Evolutionary conservation across 345 rosid genomes (phyloP), one percentile per base, ranked within the genome.

Genomic region (thale cress (Arabidopsis thaliana)): DNA sequence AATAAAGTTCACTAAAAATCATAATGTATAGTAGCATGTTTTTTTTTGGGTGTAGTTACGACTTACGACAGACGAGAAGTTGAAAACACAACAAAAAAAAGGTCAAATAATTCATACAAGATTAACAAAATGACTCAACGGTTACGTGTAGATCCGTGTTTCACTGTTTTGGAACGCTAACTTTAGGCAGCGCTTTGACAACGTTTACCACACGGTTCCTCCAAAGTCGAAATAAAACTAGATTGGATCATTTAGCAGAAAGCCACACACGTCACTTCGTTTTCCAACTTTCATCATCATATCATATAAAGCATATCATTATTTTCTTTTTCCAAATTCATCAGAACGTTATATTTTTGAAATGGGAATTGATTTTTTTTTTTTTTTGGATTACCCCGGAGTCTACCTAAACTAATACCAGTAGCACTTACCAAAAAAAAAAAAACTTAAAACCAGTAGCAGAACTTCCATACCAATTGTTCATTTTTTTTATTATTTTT

Each of bases 141-240:
- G 24, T 49, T 65, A 20, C 57, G 30, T 48, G 30, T 40, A 38
- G 20, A 60, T 41, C 50, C 66, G 12, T 32, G 50, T 61, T 28
- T 28, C 30, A 28, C 30, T 28, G 30, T 28, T 58, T 16, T 22
- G 9, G 34, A 40, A 24, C 50, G 36, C 50, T 13, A 49, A 20
- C 6, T 32, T 46, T 34, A 20, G 59, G 59, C 49, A 14, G 37
- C 61, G 50, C 11, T 52, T 37, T 38, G 61, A 67, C 48, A 36
- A 23, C 28, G 50, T 67, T 25, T 52, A 52, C 23, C 48, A 24
- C 61, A 52, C 38, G 44, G 32, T 48, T 65, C 72, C 24, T 67
- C 36, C 24, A 14, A 64, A 9, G 12, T 64, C 56, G 25, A 36
- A 38, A 37, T 4, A 37, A 5, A 24, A 4, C 1, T 50, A 20